These are phyloP conservation scores for Russula sp. DNA, from an alignment of 768 basidiomycete species.

Conservation along the genomic window DNA sequence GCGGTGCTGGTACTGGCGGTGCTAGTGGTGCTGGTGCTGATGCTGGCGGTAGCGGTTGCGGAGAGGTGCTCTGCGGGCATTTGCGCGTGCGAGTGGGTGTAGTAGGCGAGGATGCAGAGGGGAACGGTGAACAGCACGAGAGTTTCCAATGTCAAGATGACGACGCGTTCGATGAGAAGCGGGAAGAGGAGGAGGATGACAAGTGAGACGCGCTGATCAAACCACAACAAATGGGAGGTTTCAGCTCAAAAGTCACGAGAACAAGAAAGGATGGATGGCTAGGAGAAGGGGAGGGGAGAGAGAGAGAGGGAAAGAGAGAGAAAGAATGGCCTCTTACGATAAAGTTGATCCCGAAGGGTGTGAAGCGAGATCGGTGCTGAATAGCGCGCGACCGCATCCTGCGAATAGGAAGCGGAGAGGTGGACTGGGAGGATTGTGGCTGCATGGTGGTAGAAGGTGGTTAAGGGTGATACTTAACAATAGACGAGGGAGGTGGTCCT, in stretches of 20 bases:
- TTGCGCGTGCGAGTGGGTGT: neutral
- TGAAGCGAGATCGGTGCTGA: neutral
- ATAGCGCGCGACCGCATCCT: neutral
- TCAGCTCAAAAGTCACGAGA: neutral
- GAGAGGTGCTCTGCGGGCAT: neutral
- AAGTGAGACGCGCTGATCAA: neutral
- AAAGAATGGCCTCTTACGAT: neutral
- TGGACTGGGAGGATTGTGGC: neutral
- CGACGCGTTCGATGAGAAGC: neutral
- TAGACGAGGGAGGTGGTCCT: too few relatives aligned
- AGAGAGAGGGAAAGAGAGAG: neutral
- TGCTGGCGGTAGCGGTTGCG: neutral
- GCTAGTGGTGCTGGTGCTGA: neutral
- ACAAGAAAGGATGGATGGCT: too few relatives aligned
- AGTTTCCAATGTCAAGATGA: neutral
- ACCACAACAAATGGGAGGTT: neutral
- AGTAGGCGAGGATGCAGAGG: neutral
- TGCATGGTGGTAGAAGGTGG: too few relatives aligned
- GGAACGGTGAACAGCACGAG: conserved; percentile 5
- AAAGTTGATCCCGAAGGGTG: neutral
- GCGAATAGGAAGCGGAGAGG: too few relatives aligned
- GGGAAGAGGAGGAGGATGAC: neutral
- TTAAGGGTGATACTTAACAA: too few relatives aligned
- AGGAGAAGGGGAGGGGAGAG: too few relatives aligned
- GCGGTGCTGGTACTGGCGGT: too few relatives aligned